Percentiles rank a stretch among this genome's conserved stretches.
phyloP scores from a whole-genome alignment of 1,139 yeast species.

The Magnusiomyces clavatus region DNA sequence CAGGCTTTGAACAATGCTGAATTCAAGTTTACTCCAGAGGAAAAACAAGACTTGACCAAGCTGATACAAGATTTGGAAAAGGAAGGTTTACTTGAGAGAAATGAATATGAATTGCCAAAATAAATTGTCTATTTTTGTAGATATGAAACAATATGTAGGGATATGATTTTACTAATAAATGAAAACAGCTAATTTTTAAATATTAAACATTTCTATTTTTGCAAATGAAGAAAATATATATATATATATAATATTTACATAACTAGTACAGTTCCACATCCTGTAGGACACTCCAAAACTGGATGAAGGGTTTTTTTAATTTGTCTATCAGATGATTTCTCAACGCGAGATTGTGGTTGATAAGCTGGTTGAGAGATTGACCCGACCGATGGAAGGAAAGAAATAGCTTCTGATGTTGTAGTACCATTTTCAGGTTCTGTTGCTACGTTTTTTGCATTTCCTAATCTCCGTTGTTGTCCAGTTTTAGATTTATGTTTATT shows the following conservation, averaged over 20 bases:
- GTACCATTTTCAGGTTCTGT: background rate
- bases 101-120: slow-evolving; percentile 7
- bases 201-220: no score
- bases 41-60: slow-evolving; percentile 37
- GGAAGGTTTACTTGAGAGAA: slow-evolving; percentile 12
- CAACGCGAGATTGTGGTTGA: background rate
- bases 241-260: slow-evolving; percentile 3
- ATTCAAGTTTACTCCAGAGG: slow-evolving; percentile 42
- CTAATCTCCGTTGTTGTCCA: background rate
- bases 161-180: no score
- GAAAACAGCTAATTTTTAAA: no score
- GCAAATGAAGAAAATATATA: no score
- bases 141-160: no score
- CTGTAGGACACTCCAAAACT: slow-evolving; percentile 74
- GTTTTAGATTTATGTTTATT: background rate
- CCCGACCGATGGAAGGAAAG: background rate
- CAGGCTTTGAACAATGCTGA: slow-evolving; percentile 29
- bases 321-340: background rate
- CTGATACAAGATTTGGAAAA: slow-evolving; percentile 31
- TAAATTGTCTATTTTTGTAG: no score
- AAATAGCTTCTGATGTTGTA: background rate
- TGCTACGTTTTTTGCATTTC: background rate
- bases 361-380: background rate
- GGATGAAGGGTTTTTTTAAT: slow-evolving; percentile 39
- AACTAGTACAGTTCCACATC: slow-evolving; percentile 40